Percentiles rank a stretch among this genome's conserved stretches.
Evolutionary conservation across 2,329 filamentous ascomycete genomes (phyloP).

Genomic region (Elsinoe arachidis): DNA sequence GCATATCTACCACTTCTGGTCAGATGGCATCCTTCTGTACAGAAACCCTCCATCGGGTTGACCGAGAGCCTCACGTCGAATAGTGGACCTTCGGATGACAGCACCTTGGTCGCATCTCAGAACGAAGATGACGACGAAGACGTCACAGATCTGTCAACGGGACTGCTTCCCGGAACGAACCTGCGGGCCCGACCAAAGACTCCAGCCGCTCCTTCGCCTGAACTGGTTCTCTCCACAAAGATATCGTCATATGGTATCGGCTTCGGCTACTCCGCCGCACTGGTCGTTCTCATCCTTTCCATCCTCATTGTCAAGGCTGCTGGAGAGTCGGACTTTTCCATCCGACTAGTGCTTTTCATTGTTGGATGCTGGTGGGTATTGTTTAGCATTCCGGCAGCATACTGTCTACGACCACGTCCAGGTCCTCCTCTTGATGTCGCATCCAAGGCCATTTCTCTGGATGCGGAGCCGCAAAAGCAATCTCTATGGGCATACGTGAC

Average conservation of each 20-base stretch:
- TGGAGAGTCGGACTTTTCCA: constrained; percentile 71
- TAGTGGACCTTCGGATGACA: not conserved
- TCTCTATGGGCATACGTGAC: constrained; percentile 64
- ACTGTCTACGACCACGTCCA: constrained; percentile 81
- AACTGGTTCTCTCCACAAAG: constrained; percentile 74
- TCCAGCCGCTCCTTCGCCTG: constrained; percentile 44
- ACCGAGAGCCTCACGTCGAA: constrained; percentile 3
- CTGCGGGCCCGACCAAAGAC: constrained; percentile 19
- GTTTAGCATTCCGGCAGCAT: constrained; percentile 78
- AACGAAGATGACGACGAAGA: constrained; percentile 16
- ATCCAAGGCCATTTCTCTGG: constrained; percentile 9
- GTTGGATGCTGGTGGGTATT: constrained; percentile 88
- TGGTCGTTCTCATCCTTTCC: constrained; percentile 73
- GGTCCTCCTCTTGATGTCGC: constrained; percentile 58
- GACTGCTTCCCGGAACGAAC: constrained; percentile 27
- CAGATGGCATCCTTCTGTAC: constrained; percentile 63
- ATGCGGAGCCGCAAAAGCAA: constrained; percentile 12
- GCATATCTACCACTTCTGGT: constrained; percentile 90
- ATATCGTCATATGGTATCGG: constrained; percentile 91
- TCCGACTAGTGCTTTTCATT: constrained; percentile 76
- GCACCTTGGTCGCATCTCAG: not conserved
- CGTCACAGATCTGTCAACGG: constrained; percentile 29
- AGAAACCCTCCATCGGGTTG: constrained; percentile 16
- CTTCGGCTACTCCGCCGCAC: constrained; percentile 80
- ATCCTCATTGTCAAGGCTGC: constrained; percentile 67